A percentile compares a stretch with the other conserved stretches of the same genome.
These are phyloP conservation scores for Phylloporus scabripes DNA, from an alignment of 768 basidiomycete species.

Conservation along the genomic window DNA sequence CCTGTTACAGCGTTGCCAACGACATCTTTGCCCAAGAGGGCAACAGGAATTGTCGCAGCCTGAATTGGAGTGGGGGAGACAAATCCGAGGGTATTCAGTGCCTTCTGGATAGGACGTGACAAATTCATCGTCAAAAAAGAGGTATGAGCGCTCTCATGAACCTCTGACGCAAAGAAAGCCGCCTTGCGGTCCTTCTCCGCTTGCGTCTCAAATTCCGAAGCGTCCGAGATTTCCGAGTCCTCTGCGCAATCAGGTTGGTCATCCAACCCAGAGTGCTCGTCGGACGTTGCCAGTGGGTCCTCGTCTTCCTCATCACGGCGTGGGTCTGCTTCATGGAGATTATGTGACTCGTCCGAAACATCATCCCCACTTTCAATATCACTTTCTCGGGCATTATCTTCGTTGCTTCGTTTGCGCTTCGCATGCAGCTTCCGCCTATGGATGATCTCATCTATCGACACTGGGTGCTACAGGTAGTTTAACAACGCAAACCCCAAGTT, in stretches of 20 bases:
- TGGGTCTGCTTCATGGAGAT: conserved; percentile 24
- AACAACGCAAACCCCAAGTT: background rate
- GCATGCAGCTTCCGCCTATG: conserved; percentile 53
- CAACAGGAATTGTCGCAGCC: conserved; percentile 88
- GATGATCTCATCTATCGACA: conserved; percentile 92
- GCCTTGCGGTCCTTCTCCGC: conserved; percentile 67
- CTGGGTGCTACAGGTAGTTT: conserved; percentile 48
- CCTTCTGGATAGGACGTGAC: conserved; percentile 89
- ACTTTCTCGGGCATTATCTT: conserved; percentile 34
- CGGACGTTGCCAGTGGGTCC: conserved; percentile 31
- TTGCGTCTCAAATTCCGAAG: conserved; percentile 56
- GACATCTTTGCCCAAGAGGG: conserved; percentile 90
- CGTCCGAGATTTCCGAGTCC: conserved; percentile 48
- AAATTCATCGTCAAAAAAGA: conserved; percentile 94
- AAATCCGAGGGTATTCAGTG: conserved; percentile 78
- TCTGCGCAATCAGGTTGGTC: conserved; percentile 29
- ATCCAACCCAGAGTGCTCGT: conserved; percentile 28
- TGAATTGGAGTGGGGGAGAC: conserved; percentile 92
- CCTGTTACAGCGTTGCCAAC: conserved; percentile 96
- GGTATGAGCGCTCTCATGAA: conserved; percentile 48
- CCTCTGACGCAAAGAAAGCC: conserved; percentile 77
- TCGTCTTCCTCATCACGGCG: conserved; percentile 29
- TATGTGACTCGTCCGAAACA: conserved; percentile 1
- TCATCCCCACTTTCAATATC: conserved; percentile 23
- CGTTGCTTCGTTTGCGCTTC: conserved; percentile 57